Conservation (phyloP, 148 eudicot species). For the Pharnaceum exiguum region DNA sequence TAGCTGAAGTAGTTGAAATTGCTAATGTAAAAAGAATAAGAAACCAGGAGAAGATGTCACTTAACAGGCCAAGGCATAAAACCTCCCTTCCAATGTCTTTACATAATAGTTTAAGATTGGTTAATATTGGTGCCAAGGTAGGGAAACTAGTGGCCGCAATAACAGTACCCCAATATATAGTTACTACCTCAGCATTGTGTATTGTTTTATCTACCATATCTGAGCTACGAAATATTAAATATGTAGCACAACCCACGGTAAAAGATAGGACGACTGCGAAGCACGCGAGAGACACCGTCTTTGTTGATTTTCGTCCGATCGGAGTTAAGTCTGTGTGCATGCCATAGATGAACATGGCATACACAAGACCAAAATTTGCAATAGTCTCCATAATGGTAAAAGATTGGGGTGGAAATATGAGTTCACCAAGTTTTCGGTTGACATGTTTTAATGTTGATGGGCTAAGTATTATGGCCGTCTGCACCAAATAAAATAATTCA, state of each 20-base stretch:
- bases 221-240: neutral
- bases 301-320: conserved; percentile 3
- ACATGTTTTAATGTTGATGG: conserved; percentile 12
- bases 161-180: conserved; percentile 29
- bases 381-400: conserved; percentile 23
- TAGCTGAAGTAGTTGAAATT: neutral
- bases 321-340: conserved; percentile 30
- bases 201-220: neutral
- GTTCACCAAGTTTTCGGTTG: neutral
- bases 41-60: conserved; percentile 22
- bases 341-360: conserved; percentile 46
- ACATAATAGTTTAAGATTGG: conserved; percentile 29
- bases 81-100: conserved; percentile 25
- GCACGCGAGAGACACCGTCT: conserved; percentile 6
- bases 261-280: conserved; percentile 20
- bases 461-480: conserved; percentile 33
- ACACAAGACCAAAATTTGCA: conserved; percentile 40
- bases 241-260: conserved; percentile 15
- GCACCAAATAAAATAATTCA: neutral
- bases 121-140: conserved; percentile 24
- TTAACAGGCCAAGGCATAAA: conserved; percentile 16
- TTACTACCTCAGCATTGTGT: neutral
- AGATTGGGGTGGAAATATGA: conserved; percentile 12
- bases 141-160: conserved; percentile 24
- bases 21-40: conserved; percentile 13